These are phyloP conservation scores for Cryptococcus amylolentus DNA, from an alignment of 1,284 basidiomycete species.

Conservation along the genomic window DNA sequence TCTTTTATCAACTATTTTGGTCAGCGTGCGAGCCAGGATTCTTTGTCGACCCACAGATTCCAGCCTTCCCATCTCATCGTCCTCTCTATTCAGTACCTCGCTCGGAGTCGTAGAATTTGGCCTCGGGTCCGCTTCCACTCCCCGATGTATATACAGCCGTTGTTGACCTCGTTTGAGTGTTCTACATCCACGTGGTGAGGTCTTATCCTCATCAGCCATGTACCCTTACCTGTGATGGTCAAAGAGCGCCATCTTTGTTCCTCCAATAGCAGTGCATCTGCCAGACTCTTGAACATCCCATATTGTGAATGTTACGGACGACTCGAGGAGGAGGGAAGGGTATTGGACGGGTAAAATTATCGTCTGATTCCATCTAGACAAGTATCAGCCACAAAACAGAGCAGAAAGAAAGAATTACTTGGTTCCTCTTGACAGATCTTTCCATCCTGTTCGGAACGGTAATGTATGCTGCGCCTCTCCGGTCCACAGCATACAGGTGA, in stretches of 20 bases:
- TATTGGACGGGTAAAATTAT: slow-evolving; percentile 86
- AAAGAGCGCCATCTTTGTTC: slow-evolving; percentile 84
- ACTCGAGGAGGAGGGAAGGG: slow-evolving; percentile 79
- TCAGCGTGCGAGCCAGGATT: neutral
- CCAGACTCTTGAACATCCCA: slow-evolving; percentile 86
- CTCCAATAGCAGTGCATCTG: slow-evolving; percentile 73
- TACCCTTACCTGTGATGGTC: slow-evolving; percentile 78
- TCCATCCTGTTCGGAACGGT: slow-evolving; percentile 86
- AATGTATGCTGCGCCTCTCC: slow-evolving; percentile 91
- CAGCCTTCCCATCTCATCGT: slow-evolving; percentile 89
- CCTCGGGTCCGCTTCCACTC: slow-evolving; percentile 76
- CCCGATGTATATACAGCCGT: slow-evolving; percentile 77
- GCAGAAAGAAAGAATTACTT: slow-evolving; percentile 55
- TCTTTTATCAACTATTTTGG: slow-evolving; percentile 78
- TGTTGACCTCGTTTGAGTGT: slow-evolving; percentile 89
- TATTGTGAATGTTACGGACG: slow-evolving; percentile 88
- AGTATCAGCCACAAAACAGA: neutral
- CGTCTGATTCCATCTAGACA: slow-evolving; percentile 86
- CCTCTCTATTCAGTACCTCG: slow-evolving; percentile 59
- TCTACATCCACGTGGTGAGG: slow-evolving; percentile 51
- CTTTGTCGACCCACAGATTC: slow-evolving; percentile 66
- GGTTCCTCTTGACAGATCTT: slow-evolving; percentile 79
- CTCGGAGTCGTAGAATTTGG: slow-evolving; percentile 79
- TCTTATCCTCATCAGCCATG: neutral
- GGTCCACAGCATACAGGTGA: slow-evolving; percentile 83